Evolutionary conservation across 306 rosid genomes (phyloP).

Genomic region (Acacia confusa): DNA sequence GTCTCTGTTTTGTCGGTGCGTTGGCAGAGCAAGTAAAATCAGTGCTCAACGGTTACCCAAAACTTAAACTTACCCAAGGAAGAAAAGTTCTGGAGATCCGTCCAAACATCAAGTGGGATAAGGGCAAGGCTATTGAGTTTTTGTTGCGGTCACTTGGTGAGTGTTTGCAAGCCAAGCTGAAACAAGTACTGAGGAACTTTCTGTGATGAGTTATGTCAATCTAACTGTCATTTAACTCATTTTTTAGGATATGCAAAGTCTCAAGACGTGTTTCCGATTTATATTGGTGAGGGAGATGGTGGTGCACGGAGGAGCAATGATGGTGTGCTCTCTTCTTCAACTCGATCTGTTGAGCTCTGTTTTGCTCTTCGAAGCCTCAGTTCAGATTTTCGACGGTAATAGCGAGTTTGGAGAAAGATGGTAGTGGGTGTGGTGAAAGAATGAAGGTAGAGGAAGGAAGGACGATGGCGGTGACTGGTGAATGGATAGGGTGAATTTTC

Average conservation of each 20-base stretch:
- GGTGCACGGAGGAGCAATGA: no score
- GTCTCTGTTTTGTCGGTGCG: conserved; percentile 10
- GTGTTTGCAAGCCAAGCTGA: not conserved
- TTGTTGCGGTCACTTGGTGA: conserved; percentile 58
- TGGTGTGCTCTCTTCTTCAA: no score
- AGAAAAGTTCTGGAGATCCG: conserved; percentile 88
- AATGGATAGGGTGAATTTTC: no score
- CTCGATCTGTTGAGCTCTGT: no score
- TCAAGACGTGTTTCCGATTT: conserved; percentile 67
- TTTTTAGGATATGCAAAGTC: conserved; percentile 71
- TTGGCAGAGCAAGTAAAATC: conserved; percentile 72
- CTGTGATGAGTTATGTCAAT: not conserved
- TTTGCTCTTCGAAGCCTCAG: no score
- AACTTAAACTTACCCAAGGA: conserved; percentile 73
- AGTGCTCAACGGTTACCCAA: conserved; percentile 76
- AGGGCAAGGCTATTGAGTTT: conserved; percentile 89
- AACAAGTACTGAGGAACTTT: not conserved
- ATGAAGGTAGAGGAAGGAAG: no score
- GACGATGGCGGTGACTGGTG: no score
- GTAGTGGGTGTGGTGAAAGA: no score
- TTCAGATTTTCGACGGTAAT: no score
- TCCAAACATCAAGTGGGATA: conserved; percentile 95
- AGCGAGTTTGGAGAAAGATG: no score
- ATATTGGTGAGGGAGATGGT: conserved; percentile 96
- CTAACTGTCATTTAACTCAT: not conserved